These are phyloP conservation scores for Cryptococcus floricola DNA, from an alignment of 1,284 basidiomycete species.

Conservation along the genomic window DNA sequence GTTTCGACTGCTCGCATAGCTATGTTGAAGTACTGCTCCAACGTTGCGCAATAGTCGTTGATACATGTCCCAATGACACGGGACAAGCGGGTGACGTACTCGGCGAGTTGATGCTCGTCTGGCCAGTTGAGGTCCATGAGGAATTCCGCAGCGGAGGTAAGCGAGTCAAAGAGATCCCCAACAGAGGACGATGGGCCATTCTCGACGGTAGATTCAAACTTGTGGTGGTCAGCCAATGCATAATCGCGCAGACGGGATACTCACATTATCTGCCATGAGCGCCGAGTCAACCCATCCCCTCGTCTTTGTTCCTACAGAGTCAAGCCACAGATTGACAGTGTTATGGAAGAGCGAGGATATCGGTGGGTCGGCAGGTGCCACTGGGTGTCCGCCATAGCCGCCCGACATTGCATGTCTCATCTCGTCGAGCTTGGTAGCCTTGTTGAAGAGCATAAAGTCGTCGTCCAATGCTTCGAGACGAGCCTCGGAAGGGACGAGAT, in stretches of 20 bases:
- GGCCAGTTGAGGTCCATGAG: constrained; percentile 88
- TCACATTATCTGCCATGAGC: constrained; percentile 78
- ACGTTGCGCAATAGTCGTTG: constrained; percentile 81
- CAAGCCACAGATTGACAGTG: constrained; percentile 75
- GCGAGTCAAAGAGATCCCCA: constrained; percentile 89
- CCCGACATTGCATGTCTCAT: constrained; percentile 62
- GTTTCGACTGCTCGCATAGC: constrained; percentile 63
- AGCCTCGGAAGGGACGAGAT: constrained; percentile 25
- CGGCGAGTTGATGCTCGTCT: constrained; percentile 80
- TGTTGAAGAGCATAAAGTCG: constrained; percentile 77
- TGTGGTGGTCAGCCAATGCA: neutral
- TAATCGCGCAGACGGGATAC: constrained; percentile 5
- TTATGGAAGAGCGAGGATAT: too few species aligned
- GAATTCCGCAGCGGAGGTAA: constrained; percentile 85
- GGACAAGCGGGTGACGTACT: constrained; percentile 81
- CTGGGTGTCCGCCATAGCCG: too few species aligned
- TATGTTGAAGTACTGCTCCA: constrained; percentile 84
- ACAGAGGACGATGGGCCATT: constrained; percentile 93
- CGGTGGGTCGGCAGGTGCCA: too few species aligned
- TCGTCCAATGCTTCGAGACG: constrained; percentile 75
- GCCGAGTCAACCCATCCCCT: constrained; percentile 92
- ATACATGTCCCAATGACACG: constrained; percentile 88
- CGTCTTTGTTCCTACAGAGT: constrained; percentile 86
- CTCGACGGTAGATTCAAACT: constrained; percentile 80
- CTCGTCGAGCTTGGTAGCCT: constrained; percentile 56